Percentiles rank a stretch among this genome's conserved stretches.
Conservation (phyloP, 164 flowering plant species). For the Magnolia sinica region DNA sequence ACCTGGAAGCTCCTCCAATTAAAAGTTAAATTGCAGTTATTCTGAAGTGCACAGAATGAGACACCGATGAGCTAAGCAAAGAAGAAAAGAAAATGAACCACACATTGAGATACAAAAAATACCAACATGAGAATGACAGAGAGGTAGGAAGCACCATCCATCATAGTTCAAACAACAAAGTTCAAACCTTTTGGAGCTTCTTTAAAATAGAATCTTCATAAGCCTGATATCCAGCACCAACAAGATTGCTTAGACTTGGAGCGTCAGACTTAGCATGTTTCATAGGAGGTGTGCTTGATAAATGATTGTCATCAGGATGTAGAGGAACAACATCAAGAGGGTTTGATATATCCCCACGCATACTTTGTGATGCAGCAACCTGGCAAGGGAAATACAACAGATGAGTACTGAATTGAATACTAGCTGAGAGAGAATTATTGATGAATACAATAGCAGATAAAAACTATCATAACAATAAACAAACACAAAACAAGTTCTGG, state of each 20-base stretch:
- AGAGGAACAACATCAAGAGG: constrained; percentile 72
- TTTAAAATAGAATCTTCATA: constrained; percentile 64
- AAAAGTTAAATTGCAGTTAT: neutral
- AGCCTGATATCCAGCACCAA: constrained; percentile 63
- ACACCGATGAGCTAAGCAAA: neutral
- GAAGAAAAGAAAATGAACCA: neutral
- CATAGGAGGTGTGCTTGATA: constrained; percentile 17
- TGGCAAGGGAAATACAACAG: constrained; percentile 17
- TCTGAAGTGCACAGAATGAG: neutral
- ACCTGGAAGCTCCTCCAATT: neutral
- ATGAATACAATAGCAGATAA: neutral
- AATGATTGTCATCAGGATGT: constrained; percentile 25
- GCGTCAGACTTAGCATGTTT: constrained; percentile 32
- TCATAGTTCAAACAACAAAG: neutral
- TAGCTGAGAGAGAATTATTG: neutral
- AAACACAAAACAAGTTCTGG: neutral
- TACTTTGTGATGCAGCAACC: constrained; percentile 57
- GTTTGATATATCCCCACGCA: constrained; percentile 59
- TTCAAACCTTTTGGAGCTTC: constrained; percentile 61
- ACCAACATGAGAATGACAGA: neutral
- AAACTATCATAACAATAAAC: neutral
- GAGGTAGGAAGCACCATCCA: neutral
- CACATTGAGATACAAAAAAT: neutral
- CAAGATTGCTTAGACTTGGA: constrained; percentile 33
- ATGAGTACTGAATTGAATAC: neutral